Conservation (phyloP, 176 grass and related monocot genomes). For the Cenchrus americanus region DNA sequence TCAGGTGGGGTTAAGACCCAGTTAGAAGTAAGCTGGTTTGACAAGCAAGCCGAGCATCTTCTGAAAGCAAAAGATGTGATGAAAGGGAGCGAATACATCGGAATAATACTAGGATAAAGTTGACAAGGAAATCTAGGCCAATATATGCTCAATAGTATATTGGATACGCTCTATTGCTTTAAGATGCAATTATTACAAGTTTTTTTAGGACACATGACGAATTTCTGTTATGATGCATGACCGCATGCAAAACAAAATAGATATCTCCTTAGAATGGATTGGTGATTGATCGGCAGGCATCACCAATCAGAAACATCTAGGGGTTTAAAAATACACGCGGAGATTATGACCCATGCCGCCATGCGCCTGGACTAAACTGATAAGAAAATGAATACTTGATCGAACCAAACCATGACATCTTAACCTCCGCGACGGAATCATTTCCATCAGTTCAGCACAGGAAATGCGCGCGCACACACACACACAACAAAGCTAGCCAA, state of each 20-base stretch:
- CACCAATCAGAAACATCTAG: neutral
- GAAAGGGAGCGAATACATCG: slow-evolving; percentile 5
- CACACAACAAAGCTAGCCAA: neutral
- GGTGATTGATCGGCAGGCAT: slow-evolving; percentile 23
- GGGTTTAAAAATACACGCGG: neutral
- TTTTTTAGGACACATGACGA: slow-evolving; percentile 8
- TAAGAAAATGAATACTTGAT: neutral
- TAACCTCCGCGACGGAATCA: slow-evolving; percentile 2
- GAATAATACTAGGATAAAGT: slow-evolving; percentile 37
- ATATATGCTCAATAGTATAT: slow-evolving; percentile 6
- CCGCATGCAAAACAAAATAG: slow-evolving; percentile 32
- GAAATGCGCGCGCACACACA: no score
- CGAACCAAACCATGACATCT: neutral
- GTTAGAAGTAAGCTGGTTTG: slow-evolving; percentile 31
- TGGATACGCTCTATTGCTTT: neutral
- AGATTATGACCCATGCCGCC: neutral
- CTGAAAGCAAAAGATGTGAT: slow-evolving; percentile 30
- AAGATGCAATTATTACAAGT: slow-evolving; percentile 34
- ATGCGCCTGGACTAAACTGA: neutral
- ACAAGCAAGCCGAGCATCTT: slow-evolving; percentile 47
- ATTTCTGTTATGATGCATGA: slow-evolving; percentile 4
- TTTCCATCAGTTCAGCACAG: slow-evolving; percentile 13
- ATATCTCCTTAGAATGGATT: slow-evolving; percentile 37
- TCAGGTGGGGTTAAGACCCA: neutral
- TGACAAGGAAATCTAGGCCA: slow-evolving; percentile 18